A percentile compares a stretch with the other conserved stretches of the same genome.
Conservation (phyloP, 805 yeast species). For the Kodamaea kaohsiungensis region DNA sequence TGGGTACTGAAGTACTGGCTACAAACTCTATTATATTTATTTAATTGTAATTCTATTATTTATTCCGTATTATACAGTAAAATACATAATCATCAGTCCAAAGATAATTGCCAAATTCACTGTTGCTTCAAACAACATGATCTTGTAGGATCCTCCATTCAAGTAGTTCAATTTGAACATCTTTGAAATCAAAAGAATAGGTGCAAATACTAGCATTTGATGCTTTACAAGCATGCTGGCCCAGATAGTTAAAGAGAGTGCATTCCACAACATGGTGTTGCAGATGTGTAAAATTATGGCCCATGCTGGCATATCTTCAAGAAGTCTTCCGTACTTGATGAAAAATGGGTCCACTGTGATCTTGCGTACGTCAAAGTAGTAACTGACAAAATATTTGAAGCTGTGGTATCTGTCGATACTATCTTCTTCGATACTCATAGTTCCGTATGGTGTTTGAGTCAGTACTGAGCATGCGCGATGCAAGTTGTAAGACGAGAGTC, state of each 20-base stretch:
- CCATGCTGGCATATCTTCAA: constrained; percentile 16
- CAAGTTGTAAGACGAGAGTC: constrained; percentile 22
- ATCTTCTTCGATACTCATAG: constrained; percentile 10
- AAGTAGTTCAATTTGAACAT: constrained; percentile 26
- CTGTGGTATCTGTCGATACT: constrained; percentile 8
- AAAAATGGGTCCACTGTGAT: constrained; percentile 27
- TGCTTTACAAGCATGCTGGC: constrained; percentile 4
- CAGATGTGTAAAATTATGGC: constrained; percentile 10
- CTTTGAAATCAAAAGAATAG: constrained; percentile 9
- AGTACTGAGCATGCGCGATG: constrained; percentile 15
- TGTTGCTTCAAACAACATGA: constrained; percentile 1
- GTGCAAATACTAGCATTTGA: constrained; percentile 1
- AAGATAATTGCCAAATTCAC: background rate
- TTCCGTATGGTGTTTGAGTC: constrained; percentile 10
- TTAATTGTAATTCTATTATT: background rate
- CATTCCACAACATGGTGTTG: constrained; percentile 21
- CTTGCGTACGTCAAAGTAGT: constrained; percentile 24
- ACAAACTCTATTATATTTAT: background rate
- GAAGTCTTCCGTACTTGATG: constrained; percentile 20
- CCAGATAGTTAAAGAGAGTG: constrained; percentile 11
- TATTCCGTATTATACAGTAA: background rate
- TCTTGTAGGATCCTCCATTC: constrained; percentile 7
- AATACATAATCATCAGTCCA: constrained; percentile 5
- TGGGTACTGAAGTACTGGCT: background rate
- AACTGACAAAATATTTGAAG: constrained; percentile 16